These are phyloP conservation scores for Hyphopichia homilentoma DNA, from an alignment of 805 yeast species.

Conservation along the genomic window DNA sequence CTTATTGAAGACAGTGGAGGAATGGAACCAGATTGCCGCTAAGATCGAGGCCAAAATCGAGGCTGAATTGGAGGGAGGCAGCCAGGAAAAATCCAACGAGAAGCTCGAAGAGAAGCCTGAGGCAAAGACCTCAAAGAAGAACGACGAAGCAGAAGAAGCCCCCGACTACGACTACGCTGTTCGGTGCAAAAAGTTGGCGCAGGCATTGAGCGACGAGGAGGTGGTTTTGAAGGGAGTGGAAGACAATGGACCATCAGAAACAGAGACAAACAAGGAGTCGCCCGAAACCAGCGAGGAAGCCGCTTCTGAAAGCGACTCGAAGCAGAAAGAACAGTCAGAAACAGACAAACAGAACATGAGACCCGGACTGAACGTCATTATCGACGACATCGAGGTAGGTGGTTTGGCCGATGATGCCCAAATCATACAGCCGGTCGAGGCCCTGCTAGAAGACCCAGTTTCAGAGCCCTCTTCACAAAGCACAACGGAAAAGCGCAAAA, in stretches of 20 bases:
- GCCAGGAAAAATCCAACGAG: slow-evolving; percentile 10
- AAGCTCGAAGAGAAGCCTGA: slow-evolving; percentile 10
- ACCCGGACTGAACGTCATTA: no score
- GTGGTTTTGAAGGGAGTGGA: slow-evolving; percentile 28
- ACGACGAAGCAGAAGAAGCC: slow-evolving; percentile 14
- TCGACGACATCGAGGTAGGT: no score
- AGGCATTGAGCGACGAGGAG: slow-evolving; percentile 31
- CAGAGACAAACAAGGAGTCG: slow-evolving; percentile 5
- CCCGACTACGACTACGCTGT: slow-evolving; percentile 38
- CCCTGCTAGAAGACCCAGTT: no score
- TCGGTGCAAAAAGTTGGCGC: slow-evolving; percentile 36
- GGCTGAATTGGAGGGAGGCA: slow-evolving; percentile 25
- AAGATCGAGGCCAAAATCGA: slow-evolving; percentile 40
- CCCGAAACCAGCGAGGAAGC: no score
- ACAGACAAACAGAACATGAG: no score
- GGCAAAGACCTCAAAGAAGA: slow-evolving; percentile 9
- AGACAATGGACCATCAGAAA: slow-evolving; percentile 7
- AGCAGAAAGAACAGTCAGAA: no score
- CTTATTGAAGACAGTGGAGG: slow-evolving; percentile 41
- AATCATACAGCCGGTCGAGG: no score
- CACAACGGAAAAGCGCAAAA: no score
- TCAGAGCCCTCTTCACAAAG: no score
- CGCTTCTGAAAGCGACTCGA: no score
- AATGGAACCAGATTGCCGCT: slow-evolving; percentile 54
- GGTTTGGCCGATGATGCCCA: no score